These are phyloP conservation scores for Sarcodon aspratus DNA, from an alignment of 768 basidiomycete species.

Conservation along the genomic window DNA sequence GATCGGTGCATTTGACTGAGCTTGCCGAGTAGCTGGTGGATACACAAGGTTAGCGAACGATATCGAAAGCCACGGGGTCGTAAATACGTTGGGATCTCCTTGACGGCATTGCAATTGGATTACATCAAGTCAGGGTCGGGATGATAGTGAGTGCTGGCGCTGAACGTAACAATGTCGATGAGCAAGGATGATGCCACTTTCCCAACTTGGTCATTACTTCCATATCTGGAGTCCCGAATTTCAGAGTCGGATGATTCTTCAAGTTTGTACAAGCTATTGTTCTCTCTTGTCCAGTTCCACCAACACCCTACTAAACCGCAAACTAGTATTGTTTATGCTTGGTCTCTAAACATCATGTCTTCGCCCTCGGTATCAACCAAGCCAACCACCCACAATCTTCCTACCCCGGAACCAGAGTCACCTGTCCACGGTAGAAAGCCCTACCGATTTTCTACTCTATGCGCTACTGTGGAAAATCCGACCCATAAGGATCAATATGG, in stretches of 20 bases:
- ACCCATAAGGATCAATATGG: slow-evolving; percentile 96
- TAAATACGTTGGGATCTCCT: neutral
- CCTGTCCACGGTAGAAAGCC: slow-evolving; percentile 58
- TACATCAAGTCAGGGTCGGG: too few species aligned
- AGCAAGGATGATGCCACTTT: neutral
- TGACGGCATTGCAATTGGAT: neutral
- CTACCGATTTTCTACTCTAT: slow-evolving; percentile 83
- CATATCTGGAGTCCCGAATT: too few species aligned
- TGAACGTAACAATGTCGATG: neutral
- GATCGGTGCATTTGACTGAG: slow-evolving; percentile 26
- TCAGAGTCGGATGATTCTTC: too few species aligned
- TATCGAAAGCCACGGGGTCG: too few species aligned
- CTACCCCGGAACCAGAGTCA: slow-evolving; percentile 76
- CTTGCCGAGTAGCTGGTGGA: slow-evolving; percentile 33
- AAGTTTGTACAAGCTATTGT: too few species aligned
- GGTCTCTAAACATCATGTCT: neutral
- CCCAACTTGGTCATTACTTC: neutral
- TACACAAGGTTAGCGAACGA: slow-evolving; percentile 11
- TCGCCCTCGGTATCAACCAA: neutral
- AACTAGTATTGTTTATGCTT: neutral
- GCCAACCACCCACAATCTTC: slow-evolving; percentile 35
- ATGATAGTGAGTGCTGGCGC: too few species aligned
- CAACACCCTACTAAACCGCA: too few species aligned
- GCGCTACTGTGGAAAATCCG: slow-evolving; percentile 88
- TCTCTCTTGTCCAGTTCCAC: too few species aligned